Evolutionary conservation across 2,329 filamentous ascomycete species (phyloP), one percentile per base, ranked within the genome.

Genomic region (Trichoderma atroviride): DNA sequence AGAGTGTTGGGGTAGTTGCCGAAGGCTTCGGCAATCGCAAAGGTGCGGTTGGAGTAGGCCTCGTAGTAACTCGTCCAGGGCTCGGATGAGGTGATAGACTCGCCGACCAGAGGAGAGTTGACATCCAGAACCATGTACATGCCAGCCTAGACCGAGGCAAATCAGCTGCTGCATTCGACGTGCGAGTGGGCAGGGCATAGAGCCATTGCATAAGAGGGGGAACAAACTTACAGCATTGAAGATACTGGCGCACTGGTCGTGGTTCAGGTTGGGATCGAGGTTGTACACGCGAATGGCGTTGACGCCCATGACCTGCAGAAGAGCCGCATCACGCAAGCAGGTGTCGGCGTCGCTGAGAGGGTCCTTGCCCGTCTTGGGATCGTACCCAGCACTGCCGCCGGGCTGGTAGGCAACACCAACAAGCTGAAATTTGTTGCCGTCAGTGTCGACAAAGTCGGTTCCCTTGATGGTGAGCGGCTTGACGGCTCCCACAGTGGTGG

Each of bases 251-350:
- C 89, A 91, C 72, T 86, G 83, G 73, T 91, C 88, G 76, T 91
- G 89, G 82, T 91, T 90, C 71, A 90, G 78, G 74, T 89, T 78
- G 35, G 88, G 89, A 77, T 89, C 85, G 71, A 91, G 78, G 81
- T 91, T 91, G 82, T 91, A 91, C n/a, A 90, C 87, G 61, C 89
- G 89, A 75, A 91, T 88, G 71, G 89, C 83, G 81, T 91, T 91
- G 77, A 90, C 82, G 71, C 89, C 88, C 67, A 90, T 82, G 66
- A 83, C 80, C 81, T 91, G 88, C 83, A 90, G 86, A 70, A 91
- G 82, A 37, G 88, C 88, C 56, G 88, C 88, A 83, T 91, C 89
- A 71, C 89, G 86, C 75, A 88, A 79, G 79, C 89, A 91, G 69
- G 83, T 79, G 60, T 85, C 82, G 67, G 81, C 81, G 76, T 90